phyloP scores from a whole-genome alignment of 1,284 basidiomycete genomes.

The Apiotrichum sp. region DNA sequence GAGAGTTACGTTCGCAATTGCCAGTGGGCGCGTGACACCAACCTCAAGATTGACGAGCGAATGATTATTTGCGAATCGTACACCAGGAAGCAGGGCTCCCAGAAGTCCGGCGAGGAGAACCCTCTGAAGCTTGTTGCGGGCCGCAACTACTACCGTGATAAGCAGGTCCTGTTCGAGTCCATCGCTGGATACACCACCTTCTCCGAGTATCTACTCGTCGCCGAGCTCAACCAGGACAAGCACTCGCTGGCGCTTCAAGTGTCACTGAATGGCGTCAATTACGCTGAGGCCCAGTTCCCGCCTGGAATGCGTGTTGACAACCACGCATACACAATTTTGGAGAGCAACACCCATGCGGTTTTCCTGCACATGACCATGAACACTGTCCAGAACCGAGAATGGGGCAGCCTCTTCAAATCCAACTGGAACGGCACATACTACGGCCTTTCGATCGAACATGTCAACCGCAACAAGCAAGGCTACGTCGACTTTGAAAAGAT shows the following conservation, averaged over 20 bases:
- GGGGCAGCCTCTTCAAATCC: conserved; percentile 87
- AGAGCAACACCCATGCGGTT: conserved; percentile 85
- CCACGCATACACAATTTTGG: conserved; percentile 58
- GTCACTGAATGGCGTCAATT: conserved; percentile 79
- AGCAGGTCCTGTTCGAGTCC: conserved; percentile 71
- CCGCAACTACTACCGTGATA: conserved; percentile 63
- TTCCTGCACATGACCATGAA: conserved; percentile 96
- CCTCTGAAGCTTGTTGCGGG: conserved; percentile 76
- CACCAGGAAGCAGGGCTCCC: conserved; percentile 71
- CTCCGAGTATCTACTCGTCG: conserved; percentile 89
- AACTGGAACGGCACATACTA: conserved; percentile 99
- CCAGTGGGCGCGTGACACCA: conserved; percentile 78
- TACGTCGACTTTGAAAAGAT: conserved; percentile 99
- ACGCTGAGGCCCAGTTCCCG: conserved; percentile 82
- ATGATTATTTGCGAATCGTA: conserved; percentile 92
- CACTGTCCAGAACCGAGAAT: conserved; percentile 63
- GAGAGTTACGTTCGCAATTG: conserved; percentile 87
- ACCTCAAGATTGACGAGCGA: conserved; percentile 68
- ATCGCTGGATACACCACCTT: conserved; percentile 96
- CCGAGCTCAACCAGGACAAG: conserved; percentile 57
- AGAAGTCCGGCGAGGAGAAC: conserved; percentile 57
- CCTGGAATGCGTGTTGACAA: conserved; percentile 81
- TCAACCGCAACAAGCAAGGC: conserved; percentile 79
- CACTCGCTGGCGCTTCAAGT: conserved; percentile 72
- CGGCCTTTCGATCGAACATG: conserved; percentile 73